Evolutionary conservation across 2,329 filamentous ascomycete species (phyloP).

Genomic region (Pseudogymnoascus sp.): DNA sequence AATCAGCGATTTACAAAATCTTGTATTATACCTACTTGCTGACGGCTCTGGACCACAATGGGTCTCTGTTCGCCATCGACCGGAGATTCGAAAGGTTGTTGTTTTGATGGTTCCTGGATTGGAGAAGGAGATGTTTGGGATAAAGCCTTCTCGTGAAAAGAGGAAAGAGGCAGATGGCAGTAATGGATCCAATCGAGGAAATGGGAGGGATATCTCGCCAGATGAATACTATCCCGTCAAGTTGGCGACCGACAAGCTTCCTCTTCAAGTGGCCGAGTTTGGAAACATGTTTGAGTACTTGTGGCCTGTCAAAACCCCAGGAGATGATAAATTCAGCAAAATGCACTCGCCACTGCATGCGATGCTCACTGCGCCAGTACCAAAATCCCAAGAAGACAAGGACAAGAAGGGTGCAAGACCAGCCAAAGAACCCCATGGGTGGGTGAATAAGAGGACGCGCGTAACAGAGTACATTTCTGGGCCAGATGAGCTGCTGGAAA

Average conservation of each 20-base stretch:
- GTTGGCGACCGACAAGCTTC: conserved; percentile 44
- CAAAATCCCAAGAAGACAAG: conserved; percentile 63
- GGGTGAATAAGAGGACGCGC: conserved; percentile 69
- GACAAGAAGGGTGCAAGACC: conserved; percentile 52
- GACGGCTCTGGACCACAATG: conserved; percentile 59
- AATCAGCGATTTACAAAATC: conserved; percentile 54
- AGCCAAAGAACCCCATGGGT: conserved; percentile 56
- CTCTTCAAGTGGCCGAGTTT: conserved; percentile 55
- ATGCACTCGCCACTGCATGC: conserved; percentile 83
- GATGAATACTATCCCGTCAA: conserved; percentile 54
- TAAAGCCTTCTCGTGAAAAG: conserved; percentile 24
- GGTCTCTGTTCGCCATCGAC: conserved; percentile 55
- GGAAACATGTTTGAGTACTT: conserved; percentile 78
- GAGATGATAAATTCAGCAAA: conserved; percentile 71
- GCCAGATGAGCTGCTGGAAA: conserved; percentile 67
- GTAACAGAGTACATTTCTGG: conserved; percentile 73
- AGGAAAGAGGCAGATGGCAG: conserved; percentile 10
- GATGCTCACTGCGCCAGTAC: conserved; percentile 68
- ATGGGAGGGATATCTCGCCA: conserved; percentile 36
- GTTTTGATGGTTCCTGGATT: conserved; percentile 87
- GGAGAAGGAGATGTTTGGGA: conserved; percentile 82
- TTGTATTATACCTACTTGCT: conserved; percentile 60
- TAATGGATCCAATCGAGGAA: conserved; percentile 9
- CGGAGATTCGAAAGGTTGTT: conserved; percentile 70
- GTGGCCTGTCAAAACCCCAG: conserved; percentile 83